Base-by-base conservation (phyloP, 2,329 filamentous ascomycete species). In the Penicillium sclerotiorum region DNA sequence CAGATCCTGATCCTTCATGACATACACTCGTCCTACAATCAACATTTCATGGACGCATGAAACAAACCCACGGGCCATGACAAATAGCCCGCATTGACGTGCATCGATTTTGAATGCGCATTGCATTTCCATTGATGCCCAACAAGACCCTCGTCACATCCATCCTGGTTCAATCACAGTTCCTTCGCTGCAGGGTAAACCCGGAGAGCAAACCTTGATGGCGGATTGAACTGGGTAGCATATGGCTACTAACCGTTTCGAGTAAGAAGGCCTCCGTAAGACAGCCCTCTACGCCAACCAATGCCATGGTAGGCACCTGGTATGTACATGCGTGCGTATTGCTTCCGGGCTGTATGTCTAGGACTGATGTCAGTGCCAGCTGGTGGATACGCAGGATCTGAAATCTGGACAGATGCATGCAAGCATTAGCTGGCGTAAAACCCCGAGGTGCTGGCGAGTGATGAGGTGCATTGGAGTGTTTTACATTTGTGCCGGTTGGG, bases 391-490 rank as follows among this genome's bases (percentile, higher is more conserved):
- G n/a, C 22, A 28, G 18, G 20, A 43, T 33, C 40, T 43, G 18
- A 33, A 12, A 38, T 38, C 17, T 21, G 25, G 25, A 13, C 9
- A 28, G 20, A n/a, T 38, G 43, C 35, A 39, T 46, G 35, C 35
- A 38, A 46, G 43, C 25, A 33, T 45, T 40, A 40, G 22, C 38
- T 37, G 33, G 43, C 3, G 23, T 28, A 37, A 46, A 32, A 2
- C 12, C 18, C 43, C 35, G 33, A 37, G 17, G 35, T 36, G 33
- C 43, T 37, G 23, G 22, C 17, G 18, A 38, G 25, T 39, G 43
- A 46, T 38, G 43, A 46, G 43, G 43, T 46, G 43, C 43, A 46
- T 46, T 22, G 35, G 23, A 39, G n/a, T 46, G 43, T 46, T 46
- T 46, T 46, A 46, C 43, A 39, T 46, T 27, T 46, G 35, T 28